These are phyloP conservation scores for Fusarium caatingaense DNA, from an alignment of 2,329 filamentous ascomycete genomes.

Conservation along the genomic window DNA sequence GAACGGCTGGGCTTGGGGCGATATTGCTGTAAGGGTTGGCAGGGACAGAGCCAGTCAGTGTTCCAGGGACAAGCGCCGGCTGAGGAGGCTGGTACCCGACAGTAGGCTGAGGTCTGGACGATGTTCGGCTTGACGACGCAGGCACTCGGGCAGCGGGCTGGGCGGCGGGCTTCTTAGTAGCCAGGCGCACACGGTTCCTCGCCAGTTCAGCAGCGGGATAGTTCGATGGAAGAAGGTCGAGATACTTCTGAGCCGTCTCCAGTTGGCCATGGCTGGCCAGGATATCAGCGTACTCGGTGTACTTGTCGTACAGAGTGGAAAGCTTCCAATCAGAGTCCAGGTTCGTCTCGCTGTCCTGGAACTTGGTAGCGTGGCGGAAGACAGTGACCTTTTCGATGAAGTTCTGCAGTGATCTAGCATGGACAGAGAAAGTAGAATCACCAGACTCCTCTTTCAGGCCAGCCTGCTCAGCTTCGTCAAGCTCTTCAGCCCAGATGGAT, in stretches of 20 bases:
- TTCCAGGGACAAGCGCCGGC: slow-evolving; percentile 45
- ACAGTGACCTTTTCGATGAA: slow-evolving; percentile 99
- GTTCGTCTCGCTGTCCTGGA: slow-evolving; percentile 79
- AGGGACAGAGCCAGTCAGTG: slow-evolving; percentile 35
- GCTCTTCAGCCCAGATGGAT: slow-evolving; percentile 89
- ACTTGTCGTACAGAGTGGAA: slow-evolving; percentile 88
- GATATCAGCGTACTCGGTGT: slow-evolving; percentile 96
- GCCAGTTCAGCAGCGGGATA: slow-evolving; percentile 91
- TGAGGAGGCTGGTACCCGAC: slow-evolving; percentile 63
- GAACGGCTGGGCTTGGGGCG: slow-evolving; percentile 48
- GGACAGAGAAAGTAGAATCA: slow-evolving; percentile 90
- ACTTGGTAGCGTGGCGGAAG: slow-evolving; percentile 94
- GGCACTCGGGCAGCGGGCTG: slow-evolving; percentile 43
- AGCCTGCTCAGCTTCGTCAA: slow-evolving; percentile 84
- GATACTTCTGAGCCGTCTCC: slow-evolving; percentile 87
- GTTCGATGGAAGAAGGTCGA: slow-evolving; percentile 83
- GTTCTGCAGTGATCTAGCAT: slow-evolving; percentile 86
- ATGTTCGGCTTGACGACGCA: slow-evolving; percentile 48
- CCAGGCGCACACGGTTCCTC: slow-evolving; percentile 84
- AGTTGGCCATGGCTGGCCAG: slow-evolving; percentile 90
- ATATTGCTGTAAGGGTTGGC: slow-evolving; percentile 57
- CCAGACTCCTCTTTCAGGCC: slow-evolving; percentile 75
- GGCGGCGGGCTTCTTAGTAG: slow-evolving; percentile 68
- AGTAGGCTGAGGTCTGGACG: slow-evolving; percentile 56
- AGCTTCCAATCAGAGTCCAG: slow-evolving; percentile 89